Base-by-base conservation (phyloP, 78 protist species). In the Salpingoeca rosetta region DNA sequence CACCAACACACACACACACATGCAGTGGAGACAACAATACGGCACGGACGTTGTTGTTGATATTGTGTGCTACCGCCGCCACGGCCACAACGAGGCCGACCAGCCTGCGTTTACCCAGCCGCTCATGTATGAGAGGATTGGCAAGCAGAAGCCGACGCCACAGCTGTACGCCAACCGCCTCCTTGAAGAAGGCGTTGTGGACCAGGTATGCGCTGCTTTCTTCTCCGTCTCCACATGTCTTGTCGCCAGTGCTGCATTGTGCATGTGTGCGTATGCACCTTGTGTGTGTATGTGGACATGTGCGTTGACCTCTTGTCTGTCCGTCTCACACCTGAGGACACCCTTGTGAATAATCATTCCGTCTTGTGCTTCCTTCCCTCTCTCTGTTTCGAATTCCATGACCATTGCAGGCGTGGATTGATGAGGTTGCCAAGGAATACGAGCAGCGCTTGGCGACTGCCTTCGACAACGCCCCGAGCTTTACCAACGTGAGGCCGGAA, bases 61-160 rank as follows among this genome's bases (percentile, higher is more conserved):
- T 86, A 85, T 95, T n/a, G 93, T 95, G 44, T 89, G 98, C 86
- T 96, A 93, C 93, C 85, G 98, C 37, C 81, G 92, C 37, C 86
- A 81, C 45, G 99, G 99, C 31, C 98, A 96, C 93, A 96, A 97
- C 91, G 98, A 96, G 91, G 45, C 87, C 2, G 99, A 97, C 87
- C 91, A 96, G 87, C 98, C 99, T 76, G 74, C 87, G 81, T 95
- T 96, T 96, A 97, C 99, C 42, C 99, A 97, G 89, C 98, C 99
- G 78, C 87, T 83, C 26, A 96, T 96, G 97, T 97, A 96, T 88
- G 44, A 44, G 76, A 74, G 45, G 81, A 94, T 95, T 81, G 78
- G 84, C 81, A 80, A 51, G 80, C 93, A 90, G 79, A 74, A 44
- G 39, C 80, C 94, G 17, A 84, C 84, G 24, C 84, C 85, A 44